phyloP scores from a whole-genome alignment of 1,284 basidiomycete species.

The Melampsora americana region DNA sequence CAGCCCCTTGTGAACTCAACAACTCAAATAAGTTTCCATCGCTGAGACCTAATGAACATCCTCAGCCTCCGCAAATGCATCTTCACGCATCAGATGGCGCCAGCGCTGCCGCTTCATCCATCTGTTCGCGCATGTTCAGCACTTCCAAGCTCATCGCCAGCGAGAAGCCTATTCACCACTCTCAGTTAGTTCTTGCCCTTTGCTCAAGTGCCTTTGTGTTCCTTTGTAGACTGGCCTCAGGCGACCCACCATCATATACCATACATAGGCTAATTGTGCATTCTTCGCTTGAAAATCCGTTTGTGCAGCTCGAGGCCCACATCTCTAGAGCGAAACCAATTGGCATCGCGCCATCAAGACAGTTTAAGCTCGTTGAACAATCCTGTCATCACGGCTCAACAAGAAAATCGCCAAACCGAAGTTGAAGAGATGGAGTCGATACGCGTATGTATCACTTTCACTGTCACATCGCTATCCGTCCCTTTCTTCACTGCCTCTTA shows the following conservation, averaged over 20 bases:
- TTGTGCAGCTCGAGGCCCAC: background rate
- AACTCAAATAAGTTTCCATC: background rate
- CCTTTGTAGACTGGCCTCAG: background rate
- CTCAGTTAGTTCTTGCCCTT: background rate
- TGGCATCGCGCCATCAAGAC: background rate
- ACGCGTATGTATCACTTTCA: background rate
- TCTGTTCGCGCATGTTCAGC: background rate
- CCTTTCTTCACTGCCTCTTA: background rate
- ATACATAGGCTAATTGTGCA: background rate
- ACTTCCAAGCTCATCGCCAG: background rate
- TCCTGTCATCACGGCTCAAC: background rate
- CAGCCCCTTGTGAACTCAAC: background rate
- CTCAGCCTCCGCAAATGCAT: background rate
- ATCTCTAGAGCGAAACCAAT: background rate
- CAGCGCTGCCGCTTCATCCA: background rate
- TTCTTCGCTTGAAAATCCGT: background rate
- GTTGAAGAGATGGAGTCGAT: constrained; percentile 1
- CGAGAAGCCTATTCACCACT: background rate
- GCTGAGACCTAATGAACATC: background rate
- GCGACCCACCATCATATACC: background rate
- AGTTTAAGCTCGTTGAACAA: background rate
- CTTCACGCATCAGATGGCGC: background rate
- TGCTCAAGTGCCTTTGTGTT: background rate
- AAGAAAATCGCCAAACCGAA: background rate
- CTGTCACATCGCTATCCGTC: background rate